Evolutionary conservation across 2,329 filamentous ascomycete genomes (phyloP).

Genomic region (Penicillium sp.): DNA sequence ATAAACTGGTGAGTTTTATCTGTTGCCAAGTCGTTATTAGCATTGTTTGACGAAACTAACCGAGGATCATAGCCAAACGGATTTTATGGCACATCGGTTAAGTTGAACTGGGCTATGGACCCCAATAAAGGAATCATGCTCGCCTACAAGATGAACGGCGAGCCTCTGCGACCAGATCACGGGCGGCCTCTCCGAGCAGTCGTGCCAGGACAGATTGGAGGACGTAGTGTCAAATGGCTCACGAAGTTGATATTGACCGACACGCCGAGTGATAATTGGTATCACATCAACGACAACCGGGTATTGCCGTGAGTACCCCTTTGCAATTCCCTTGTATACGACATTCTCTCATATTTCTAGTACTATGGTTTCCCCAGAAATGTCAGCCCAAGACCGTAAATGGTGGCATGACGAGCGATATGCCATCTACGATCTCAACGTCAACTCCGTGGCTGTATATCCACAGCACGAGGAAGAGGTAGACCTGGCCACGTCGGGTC

Average conservation of each 20-base stretch:
- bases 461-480: slow-evolving; percentile 74
- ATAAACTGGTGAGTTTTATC: slow-evolving; percentile 58
- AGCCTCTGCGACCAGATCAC: slow-evolving; percentile 75
- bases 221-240: slow-evolving; percentile 89
- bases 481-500: slow-evolving; percentile 46
- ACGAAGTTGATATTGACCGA: slow-evolving; percentile 75
- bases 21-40: slow-evolving; percentile 7
- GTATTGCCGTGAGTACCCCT: slow-evolving; percentile 63
- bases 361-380: slow-evolving; percentile 79
- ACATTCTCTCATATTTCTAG: slow-evolving; percentile 27
- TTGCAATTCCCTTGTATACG: not conserved
- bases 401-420: slow-evolving; percentile 90
- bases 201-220: slow-evolving; percentile 88
- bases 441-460: slow-evolving; percentile 77
- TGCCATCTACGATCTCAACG: slow-evolving; percentile 86
- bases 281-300: slow-evolving; percentile 90
- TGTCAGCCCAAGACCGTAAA: slow-evolving; percentile 67
- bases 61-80: slow-evolving; percentile 65
- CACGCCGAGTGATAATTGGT: slow-evolving; percentile 85
- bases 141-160: slow-evolving; percentile 87
- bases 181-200: slow-evolving; percentile 79
- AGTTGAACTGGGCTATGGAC: slow-evolving; percentile 85
- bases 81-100: slow-evolving; percentile 82
- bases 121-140: slow-evolving; percentile 79
- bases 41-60: not conserved